Evolutionary conservation across 352 stramenopile species (phyloP).

Genomic region (Globisporangium echinulatum): DNA sequence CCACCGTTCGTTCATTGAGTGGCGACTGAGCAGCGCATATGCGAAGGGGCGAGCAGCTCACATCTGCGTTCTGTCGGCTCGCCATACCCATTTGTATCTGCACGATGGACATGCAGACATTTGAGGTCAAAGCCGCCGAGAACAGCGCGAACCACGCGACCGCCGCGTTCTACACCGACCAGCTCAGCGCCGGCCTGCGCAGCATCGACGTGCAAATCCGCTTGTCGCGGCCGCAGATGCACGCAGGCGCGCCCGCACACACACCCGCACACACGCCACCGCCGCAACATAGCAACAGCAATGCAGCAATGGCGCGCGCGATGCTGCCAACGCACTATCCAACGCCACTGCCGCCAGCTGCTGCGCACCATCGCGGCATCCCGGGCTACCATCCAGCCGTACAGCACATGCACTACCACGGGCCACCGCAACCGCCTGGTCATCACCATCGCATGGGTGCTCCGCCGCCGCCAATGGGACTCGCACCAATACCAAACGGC

Average conservation of each 20-base stretch:
- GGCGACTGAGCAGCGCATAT: no score
- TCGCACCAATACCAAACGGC: conserved; percentile 2
- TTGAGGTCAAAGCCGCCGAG: conserved; percentile 41
- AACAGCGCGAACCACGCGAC: conserved; percentile 37
- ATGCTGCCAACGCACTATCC: neutral
- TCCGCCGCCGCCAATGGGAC: neutral
- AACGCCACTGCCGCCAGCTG: neutral
- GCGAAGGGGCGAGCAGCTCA: no score
- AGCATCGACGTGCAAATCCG: conserved; percentile 47
- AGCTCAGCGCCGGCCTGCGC: conserved; percentile 31
- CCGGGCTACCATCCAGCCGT: conserved; percentile 4
- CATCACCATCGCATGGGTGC: conserved; percentile 1
- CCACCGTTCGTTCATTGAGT: no score
- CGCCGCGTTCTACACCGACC: conserved; percentile 49
- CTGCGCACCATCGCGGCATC: conserved; percentile 9
- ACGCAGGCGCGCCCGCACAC: neutral
- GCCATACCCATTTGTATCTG: no score
- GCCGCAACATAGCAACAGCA: neutral
- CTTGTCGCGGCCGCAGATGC: conserved; percentile 13
- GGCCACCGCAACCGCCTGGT: neutral
- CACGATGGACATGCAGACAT: conserved; percentile 19
- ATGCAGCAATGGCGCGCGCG: no score
- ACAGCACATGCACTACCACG: neutral
- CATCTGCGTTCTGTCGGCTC: no score
- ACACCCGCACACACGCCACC: conserved; percentile 1